Conservation (phyloP, 2,329 filamentous ascomycete species). For the Apiospora kogelbergensis region DNA sequence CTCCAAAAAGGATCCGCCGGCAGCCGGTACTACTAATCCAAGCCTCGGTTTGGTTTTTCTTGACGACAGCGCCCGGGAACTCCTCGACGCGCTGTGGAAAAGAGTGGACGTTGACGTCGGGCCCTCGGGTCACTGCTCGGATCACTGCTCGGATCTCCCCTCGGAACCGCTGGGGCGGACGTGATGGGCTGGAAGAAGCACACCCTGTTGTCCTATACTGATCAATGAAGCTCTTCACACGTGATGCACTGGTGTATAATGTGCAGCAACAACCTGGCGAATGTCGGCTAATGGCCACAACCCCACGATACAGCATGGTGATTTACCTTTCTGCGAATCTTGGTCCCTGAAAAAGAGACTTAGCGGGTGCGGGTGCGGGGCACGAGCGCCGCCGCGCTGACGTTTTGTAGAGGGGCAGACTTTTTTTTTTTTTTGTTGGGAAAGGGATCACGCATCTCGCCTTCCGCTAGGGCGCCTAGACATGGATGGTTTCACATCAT, state of each 20-base stretch:
- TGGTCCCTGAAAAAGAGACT: constrained; percentile 3
- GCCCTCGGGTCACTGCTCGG: not conserved
- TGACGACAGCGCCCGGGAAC: not conserved
- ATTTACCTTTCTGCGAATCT: not conserved
- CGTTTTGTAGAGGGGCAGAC: constrained; percentile 8
- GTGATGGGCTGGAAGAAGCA: too few relatives aligned
- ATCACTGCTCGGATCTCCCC: too few relatives aligned
- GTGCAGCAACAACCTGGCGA: too few relatives aligned
- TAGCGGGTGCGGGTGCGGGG: not conserved
- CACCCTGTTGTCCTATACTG: too few relatives aligned
- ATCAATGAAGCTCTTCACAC: not conserved
- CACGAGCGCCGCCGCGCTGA: not conserved
- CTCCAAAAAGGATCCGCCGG: constrained; percentile 5
- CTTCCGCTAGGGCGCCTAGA: not conserved
- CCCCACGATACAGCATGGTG: not conserved
- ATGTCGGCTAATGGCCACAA: not conserved
- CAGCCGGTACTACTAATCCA: not conserved
- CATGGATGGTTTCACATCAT: constrained; percentile 8
- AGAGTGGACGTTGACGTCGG: constrained; percentile 2
- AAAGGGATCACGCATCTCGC: constrained; percentile 3
- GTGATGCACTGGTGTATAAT: too few relatives aligned
- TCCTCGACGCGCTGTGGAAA: not conserved
- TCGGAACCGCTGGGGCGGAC: too few relatives aligned
- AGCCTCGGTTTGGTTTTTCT: not conserved
- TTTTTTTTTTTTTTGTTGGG: constrained; percentile 9